Percentiles rank a stretch among this genome's conserved stretches.
These are phyloP conservation scores for Vickermania ingenoplastis DNA, from an alignment of 208 protist species.

Conservation along the genomic window DNA sequence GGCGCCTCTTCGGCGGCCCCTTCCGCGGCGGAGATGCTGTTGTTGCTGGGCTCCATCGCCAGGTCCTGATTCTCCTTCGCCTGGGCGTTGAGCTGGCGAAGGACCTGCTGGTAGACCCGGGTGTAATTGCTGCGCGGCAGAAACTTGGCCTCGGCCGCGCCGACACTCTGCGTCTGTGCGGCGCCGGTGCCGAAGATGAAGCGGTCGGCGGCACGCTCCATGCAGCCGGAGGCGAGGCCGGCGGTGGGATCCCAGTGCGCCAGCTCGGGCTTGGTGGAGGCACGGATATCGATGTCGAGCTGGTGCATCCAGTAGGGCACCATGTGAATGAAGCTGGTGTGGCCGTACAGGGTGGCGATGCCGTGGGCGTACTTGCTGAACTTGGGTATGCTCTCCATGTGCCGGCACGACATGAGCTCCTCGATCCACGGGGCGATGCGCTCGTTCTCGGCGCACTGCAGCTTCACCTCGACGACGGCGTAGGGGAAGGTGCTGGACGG, in stretches of 20 bases:
- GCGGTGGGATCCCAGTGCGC: conserved; percentile 74
- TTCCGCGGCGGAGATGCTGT: neutral
- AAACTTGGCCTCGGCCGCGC: conserved; percentile 74
- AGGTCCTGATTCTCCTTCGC: neutral
- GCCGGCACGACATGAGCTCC: conserved; percentile 81
- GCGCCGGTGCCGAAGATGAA: conserved; percentile 60
- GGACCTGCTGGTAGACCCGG: conserved; percentile 52
- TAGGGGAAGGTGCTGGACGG: conserved; percentile 74
- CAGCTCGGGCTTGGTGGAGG: conserved; percentile 76
- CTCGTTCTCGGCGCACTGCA: conserved; percentile 85
- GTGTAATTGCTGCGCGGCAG: conserved; percentile 70
- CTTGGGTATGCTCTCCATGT: conserved; percentile 86
- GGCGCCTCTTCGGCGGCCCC: conserved; percentile 8
- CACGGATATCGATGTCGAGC: conserved; percentile 81
- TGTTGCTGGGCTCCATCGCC: neutral
- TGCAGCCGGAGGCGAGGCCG: conserved; percentile 62
- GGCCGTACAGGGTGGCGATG: conserved; percentile 79
- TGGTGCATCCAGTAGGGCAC: conserved; percentile 88
- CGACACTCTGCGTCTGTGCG: conserved; percentile 75
- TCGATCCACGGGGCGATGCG: conserved; percentile 84
- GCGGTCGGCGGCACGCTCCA: conserved; percentile 71
- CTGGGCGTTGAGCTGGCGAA: conserved; percentile 17
- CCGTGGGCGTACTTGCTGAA: conserved; percentile 88
- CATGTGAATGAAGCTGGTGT: conserved; percentile 81
- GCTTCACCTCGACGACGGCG: conserved; percentile 83